Percentiles rank a stretch among this genome's conserved stretches.
Conservation (phyloP, 805 yeast genomes). For the Saccharomycopsis olivae region DNA sequence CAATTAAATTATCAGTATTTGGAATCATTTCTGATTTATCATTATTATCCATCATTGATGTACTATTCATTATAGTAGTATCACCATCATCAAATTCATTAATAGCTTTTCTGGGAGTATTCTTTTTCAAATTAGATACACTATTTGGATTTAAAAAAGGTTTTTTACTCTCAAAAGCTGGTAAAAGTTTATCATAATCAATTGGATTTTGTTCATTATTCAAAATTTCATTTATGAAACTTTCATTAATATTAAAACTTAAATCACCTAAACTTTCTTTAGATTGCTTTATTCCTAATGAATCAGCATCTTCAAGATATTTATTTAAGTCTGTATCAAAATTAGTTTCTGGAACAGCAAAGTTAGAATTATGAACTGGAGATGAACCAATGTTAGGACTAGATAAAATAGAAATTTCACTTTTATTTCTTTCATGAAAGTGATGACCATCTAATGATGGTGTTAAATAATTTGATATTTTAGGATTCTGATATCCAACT, state of each 20-base stretch:
- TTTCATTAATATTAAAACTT: constrained; percentile 17
- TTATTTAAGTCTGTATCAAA: constrained; percentile 1
- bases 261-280: constrained; percentile 5
- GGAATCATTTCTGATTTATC: constrained; percentile 3
- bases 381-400: constrained; percentile 13
- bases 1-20: constrained; percentile 15
- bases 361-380: constrained; percentile 1
- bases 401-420: constrained; percentile 16
- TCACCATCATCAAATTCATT: constrained; percentile 18
- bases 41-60: constrained; percentile 15
- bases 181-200: background rate
- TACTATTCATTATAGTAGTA: constrained; percentile 17
- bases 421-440: constrained; percentile 16
- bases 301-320: constrained; percentile 5
- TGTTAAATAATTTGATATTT: constrained; percentile 6
- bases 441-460: background rate
- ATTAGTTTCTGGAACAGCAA: background rate
- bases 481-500: too few species aligned
- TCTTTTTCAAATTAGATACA: background rate
- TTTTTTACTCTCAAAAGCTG: constrained; percentile 5
- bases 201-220: background rate
- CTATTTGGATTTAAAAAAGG: constrained; percentile 8
- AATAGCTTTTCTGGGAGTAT: constrained; percentile 1
- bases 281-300: constrained; percentile 6
- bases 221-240: constrained; percentile 15